Base-by-base conservation (phyloP, 164 flowering plant species). In the Umbellularia californica region DNA sequence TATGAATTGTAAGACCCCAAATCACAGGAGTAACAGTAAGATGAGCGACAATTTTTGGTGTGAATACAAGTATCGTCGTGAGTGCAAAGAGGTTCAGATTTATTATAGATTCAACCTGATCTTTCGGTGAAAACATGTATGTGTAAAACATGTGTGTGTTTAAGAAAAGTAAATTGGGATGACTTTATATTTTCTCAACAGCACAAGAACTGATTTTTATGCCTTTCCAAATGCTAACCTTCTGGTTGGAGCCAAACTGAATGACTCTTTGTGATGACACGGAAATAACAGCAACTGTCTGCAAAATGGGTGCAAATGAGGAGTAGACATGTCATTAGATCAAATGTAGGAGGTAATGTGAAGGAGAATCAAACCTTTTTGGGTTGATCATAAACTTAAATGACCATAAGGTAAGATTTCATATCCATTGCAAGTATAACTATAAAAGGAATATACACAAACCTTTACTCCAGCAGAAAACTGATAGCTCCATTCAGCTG, bases 381-480 rank as follows among this genome's bases (percentile, higher is more conserved):
- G 24, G 22, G 28, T 50, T 11, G 15, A 72, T 11, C 50, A 30
- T 3, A 41, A 22, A 23, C 22, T n/a, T 70, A 24, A 71, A 47
- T 15, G 19, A 11, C 63, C 17, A 63, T 6, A 50, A 72, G 17
- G 24, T 63, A 41, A 28, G 23, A 25, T 10, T 23, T 27, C 2
- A 55, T 58, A 19, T 20, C 58, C 55, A 55, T 11, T 20, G 23
- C 41, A 69, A 41, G 30, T 14, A 24, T 28, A 17, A n/a, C 41
- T 20, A 68, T 50, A 9, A 55, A 60, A 47, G 19, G 55, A 41
- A 30, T 63, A 27, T 28, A 70, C 24, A 68, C 70, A 20, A 30
- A 92, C 97, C 96, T 93, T 83, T 58, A 93, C 85, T 71, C 94
- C 96, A 71, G 79, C 78, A 13, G 84, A 82, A 74, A 91, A 89